Evolutionary conservation across 495 filamentous ascomycete species (phyloP).

Genomic region (Trichoderma virens): DNA sequence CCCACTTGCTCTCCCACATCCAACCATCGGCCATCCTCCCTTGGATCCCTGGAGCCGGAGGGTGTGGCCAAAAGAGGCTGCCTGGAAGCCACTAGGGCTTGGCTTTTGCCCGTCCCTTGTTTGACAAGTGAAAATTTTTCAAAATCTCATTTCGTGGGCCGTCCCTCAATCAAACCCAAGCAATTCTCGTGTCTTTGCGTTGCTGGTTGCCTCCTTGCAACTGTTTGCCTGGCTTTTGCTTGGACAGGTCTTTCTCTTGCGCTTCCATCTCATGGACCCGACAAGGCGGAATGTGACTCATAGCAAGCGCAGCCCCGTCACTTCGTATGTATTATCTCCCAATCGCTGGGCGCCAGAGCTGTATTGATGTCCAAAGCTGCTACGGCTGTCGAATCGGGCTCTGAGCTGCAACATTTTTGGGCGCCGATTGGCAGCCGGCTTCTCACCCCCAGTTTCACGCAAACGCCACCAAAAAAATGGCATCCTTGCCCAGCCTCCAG

Average conservation of each 20-base stretch:
- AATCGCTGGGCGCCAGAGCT: conserved; percentile 10
- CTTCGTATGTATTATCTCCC: conserved; percentile 3
- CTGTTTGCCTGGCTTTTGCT: neutral
- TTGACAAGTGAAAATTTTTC: conserved; percentile 2
- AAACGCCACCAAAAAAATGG: neutral
- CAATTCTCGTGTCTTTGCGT: neutral
- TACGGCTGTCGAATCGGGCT: conserved; percentile 3
- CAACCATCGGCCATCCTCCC: neutral
- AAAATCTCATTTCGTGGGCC: conserved; percentile 1
- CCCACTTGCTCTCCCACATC: neutral
- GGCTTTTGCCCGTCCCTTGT: conserved; percentile 7
- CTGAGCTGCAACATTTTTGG: conserved; percentile 1
- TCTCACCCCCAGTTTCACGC: conserved; percentile 3
- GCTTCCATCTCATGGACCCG: neutral
- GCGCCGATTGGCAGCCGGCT: conserved; percentile 7
- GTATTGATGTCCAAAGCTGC: conserved; percentile 11
- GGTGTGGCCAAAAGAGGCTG: conserved; percentile 6
- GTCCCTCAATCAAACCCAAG: conserved; percentile 6
- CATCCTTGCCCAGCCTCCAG: neutral
- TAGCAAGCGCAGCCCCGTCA: neutral
- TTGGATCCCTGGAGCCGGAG: conserved; percentile 2
- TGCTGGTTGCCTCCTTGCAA: neutral
- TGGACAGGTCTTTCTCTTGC: neutral
- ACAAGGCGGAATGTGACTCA: neutral
- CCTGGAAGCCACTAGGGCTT: conserved; percentile 6